These are phyloP conservation scores for Podaxis carcinomalis DNA, from an alignment of 768 basidiomycete genomes.

Conservation along the genomic window DNA sequence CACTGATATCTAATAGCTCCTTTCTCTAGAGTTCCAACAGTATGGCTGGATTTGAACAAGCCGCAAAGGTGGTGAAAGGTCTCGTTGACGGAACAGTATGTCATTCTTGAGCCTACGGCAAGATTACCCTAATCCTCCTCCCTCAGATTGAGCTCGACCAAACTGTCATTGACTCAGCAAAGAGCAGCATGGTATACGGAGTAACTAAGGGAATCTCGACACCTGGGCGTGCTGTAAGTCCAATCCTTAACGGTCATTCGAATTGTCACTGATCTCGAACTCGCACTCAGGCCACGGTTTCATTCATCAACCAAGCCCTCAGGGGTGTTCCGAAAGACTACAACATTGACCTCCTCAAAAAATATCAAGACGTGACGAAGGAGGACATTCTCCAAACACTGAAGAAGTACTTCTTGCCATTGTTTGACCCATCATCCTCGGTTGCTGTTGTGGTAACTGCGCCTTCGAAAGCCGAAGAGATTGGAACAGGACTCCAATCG, in stretches of 20 bases:
- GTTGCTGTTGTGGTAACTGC: constrained; percentile 81
- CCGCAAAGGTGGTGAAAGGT: constrained; percentile 68
- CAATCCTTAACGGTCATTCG: neutral
- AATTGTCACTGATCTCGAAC: constrained; percentile 3
- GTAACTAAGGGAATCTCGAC: constrained; percentile 82
- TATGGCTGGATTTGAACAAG: constrained; percentile 78
- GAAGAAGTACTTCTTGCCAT: constrained; percentile 71
- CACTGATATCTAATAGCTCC: neutral
- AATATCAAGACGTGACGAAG: constrained; percentile 76
- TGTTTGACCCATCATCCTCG: constrained; percentile 76
- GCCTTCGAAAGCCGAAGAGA: constrained; percentile 72
- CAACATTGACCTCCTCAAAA: constrained; percentile 72
- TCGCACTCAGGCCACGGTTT: constrained; percentile 59
- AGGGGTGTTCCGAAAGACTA: constrained; percentile 75
- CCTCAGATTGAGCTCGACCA: constrained; percentile 73
- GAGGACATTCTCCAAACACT: constrained; percentile 71
- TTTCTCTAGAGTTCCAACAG: constrained; percentile 68
- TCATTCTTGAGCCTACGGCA: constrained; percentile 8
- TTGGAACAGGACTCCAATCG: constrained; percentile 55
- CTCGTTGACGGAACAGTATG: constrained; percentile 80
- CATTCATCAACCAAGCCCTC: constrained; percentile 90
- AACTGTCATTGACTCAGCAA: constrained; percentile 83
- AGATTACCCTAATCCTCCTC: neutral
- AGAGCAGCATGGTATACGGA: constrained; percentile 85
- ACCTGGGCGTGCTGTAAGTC: constrained; percentile 77